Base-by-base conservation (phyloP, 2,329 filamentous ascomycete genomes). In the Plectosphaerella sp. region DNA sequence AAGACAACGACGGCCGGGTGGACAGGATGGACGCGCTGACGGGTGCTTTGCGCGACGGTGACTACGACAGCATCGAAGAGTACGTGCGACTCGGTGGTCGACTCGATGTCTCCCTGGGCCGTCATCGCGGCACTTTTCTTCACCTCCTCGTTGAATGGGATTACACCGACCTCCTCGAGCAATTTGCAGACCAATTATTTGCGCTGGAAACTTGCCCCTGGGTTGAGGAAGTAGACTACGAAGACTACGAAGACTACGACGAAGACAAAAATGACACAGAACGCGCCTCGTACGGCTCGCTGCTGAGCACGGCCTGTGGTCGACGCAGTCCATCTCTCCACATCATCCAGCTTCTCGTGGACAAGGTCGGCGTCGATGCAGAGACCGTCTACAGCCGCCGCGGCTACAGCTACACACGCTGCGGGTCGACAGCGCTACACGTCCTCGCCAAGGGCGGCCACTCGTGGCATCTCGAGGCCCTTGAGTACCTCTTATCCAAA, bases 311-410 rank as follows among this genome's bases (percentile, higher is more conserved):
- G n/a, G 41, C 16, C 8, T 43, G 41, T 12, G 18, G 11, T 6
- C 41, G 41, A 43, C 7, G 3, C 22, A 5, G 5, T 15, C 3
- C 4, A 41, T 11, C 3, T 49, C 64, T 72, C 52, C 58, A 63
- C 7, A 60, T 70, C 9, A 57, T 71, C 1, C 62, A 62, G 20
- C 45, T 69, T 7, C 54, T 73, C 10, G 64, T 72, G 3, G 63
- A 68, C 22, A 62, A 60, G 33, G 63, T 65, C 25, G 54, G 54
- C 2, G 63, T 67, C 11, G 59, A 70, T 52, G 48, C 72, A 14
- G 60, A 69, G 25, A 61, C 57, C 18, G 22, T 39, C 42, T 47
- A 47, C 16, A 53, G 9, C 20, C 46, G 18, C 37, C 50, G 53
- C 43, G 36, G 43, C 47, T 11, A 15, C 3, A 12, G 28, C 22